These are phyloP conservation scores for Gnomoniopsis sp. DNA, from an alignment of 2,329 filamentous ascomycete species.

Conservation along the genomic window DNA sequence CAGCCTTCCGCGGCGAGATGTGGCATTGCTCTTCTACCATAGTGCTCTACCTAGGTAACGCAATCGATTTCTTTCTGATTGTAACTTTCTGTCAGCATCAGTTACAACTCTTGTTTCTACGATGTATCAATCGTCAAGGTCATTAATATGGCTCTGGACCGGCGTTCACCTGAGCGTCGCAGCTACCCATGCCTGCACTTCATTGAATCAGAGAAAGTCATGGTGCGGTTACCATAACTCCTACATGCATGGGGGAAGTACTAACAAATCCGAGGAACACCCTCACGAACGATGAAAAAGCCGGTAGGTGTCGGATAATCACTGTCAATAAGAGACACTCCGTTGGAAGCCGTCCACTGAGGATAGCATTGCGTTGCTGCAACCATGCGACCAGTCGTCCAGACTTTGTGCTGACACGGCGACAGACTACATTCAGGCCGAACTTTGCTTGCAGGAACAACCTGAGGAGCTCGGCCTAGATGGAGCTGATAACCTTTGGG, in stretches of 20 bases:
- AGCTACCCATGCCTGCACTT: background rate
- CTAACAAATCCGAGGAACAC: background rate
- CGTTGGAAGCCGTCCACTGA: background rate
- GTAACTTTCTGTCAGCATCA: background rate
- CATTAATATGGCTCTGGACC: background rate
- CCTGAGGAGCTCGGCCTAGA: background rate
- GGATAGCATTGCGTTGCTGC: background rate
- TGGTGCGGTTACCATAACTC: background rate
- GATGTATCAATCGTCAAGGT: background rate
- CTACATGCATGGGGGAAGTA: background rate
- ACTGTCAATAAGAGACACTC: background rate
- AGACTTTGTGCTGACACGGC: background rate
- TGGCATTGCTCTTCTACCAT: background rate
- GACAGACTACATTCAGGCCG: conserved; percentile 4
- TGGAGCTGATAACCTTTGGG: background rate
- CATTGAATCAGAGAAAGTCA: background rate
- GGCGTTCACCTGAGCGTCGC: background rate
- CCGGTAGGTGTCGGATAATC: background rate
- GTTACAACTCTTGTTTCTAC: background rate
- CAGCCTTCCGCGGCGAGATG: background rate
- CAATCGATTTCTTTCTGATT: background rate
- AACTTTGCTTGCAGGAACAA: conserved; percentile 4
- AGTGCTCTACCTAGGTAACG: background rate
- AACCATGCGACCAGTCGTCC: background rate
- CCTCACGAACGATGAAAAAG: background rate